Conservation (phyloP, 2,329 filamentous ascomycete species). For the Xylaria hypoxylon region DNA sequence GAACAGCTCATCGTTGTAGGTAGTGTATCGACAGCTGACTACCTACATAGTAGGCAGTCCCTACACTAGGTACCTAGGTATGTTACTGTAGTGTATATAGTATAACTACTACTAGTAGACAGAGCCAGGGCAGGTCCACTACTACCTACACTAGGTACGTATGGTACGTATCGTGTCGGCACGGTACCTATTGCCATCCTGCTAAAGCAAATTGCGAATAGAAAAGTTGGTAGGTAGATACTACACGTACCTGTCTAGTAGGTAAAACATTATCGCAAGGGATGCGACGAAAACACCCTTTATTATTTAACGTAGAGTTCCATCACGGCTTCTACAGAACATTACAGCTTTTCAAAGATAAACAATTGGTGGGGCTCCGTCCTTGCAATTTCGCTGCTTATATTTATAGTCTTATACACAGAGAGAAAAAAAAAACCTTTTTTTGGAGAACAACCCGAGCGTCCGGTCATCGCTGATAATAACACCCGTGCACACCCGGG, state of each 20-base stretch:
- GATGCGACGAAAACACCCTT: slow-evolving; percentile 10
- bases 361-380: slow-evolving; percentile 30
- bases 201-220: slow-evolving; percentile 37
- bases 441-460: slow-evolving; percentile 28
- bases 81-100: neutral
- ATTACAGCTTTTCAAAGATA: slow-evolving; percentile 26
- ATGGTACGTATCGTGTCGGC: slow-evolving; percentile 31
- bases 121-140: slow-evolving; percentile 3
- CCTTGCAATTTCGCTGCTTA: slow-evolving; percentile 26
- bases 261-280: slow-evolving; percentile 11
- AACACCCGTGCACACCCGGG: slow-evolving; percentile 10
- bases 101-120: too few species aligned
- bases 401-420: neutral
- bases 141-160: too few species aligned
- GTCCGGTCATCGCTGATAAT: slow-evolving; percentile 25
- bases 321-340: slow-evolving; percentile 21
- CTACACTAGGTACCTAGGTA: neutral
- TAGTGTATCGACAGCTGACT: slow-evolving; percentile 24
- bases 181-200: slow-evolving; percentile 17
- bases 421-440: slow-evolving; percentile 17
- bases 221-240: too few species aligned
- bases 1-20: slow-evolving; percentile 32
- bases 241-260: too few species aligned
- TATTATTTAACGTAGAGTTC: slow-evolving; percentile 8
- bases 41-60: too few species aligned